Base-by-base conservation (phyloP, 75 land plant genomes). In the Cupressus sempervirens region DNA sequence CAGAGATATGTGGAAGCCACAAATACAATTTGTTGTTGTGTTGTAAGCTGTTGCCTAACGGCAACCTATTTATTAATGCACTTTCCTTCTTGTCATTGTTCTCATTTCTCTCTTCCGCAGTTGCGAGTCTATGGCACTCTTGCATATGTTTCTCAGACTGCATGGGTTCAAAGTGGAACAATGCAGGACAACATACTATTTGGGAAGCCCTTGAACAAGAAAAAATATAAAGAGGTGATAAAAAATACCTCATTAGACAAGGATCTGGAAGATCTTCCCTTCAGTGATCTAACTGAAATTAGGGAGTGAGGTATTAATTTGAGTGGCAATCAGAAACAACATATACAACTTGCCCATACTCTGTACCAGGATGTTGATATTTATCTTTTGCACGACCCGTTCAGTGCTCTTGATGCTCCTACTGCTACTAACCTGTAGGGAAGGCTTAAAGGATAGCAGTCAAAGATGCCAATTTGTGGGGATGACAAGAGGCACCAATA, bases 401-500 rank as follows among this genome's bases (percentile, higher is more conserved):
- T 90, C 41, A 90, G 91, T n/a, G n/a, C 91, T 83, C 87, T 90
- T 38, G 91, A 90, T 85, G 91, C 91, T 36, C 88, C 86, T 80
- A 88, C 89, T 14, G 89, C 84, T 13, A 82, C 85, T 40, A 83
- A 79, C 77, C 76, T 88, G 41, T 79, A 45, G 8, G 48, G 2
- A 7, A 45, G 7, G 48, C 48, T 45, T 45, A 7, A 45, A 45
- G 48, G 48, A 45, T 45, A 45, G 48, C 48, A 45, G 7, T 45
- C 48, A 45, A 45, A 45, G 48, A 45, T 45, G 6, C 48, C 48
- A 45, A 7, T 45, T 45, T 45, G 0, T 45, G 48, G 48, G 3
- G 46, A 45, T 45, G 46, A 4, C 46, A 45, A 38, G 7, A 2
- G 7, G 7, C 46, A 45, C 46, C 46, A 2, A 45, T 45, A 45